Evolutionary conservation across 495 filamentous ascomycete species (phyloP), one percentile per base, ranked within the genome.

Genomic region (Aspergillus carlsbadensis): DNA sequence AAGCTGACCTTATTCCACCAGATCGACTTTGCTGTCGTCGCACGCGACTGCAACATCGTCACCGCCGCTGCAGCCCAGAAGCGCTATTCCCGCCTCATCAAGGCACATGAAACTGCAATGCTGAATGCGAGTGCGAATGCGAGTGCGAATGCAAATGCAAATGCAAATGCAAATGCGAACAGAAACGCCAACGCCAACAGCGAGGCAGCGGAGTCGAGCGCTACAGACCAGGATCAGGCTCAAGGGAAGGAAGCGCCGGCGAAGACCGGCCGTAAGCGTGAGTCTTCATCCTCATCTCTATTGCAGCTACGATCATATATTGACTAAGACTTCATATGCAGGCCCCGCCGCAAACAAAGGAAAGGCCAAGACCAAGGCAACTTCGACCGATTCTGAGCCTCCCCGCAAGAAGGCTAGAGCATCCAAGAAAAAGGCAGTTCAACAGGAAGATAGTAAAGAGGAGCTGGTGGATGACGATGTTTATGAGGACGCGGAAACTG

Each of bases 11-110:
- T 3, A 29, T 29, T 11, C 10, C 21, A 34, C 47, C 56, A 88
- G 84, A 73, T 87, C 11, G 78, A 89, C 59, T 89, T 86, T 60
- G 64, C 57, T 11, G 72, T 76, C 44, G 86, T 90, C 35, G 83
- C 84, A n/a, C 67, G 79, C 26, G 84, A 88, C 64, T 82, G 84
- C 22, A 65, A 67, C 20, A 86, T 89, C 46, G 75, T 86, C 10
- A 75, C 63, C 64, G 85, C 84, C 60, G 84, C 80, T 17, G 87
- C 87, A 6, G 85, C 86, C 86, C 89, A 78, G 14, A 87, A 87
- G 64, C 77, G 85, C 45, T 88, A 84, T 56, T 82, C 85, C 69
- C 78, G 85, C 2, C 76, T 88, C 39, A 73, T 85, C 66, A 84
- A 84, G 61, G 71, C 78, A 1, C 76, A 86, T 58, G 33, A 39